Conservation (phyloP, 140 eudicot genomes). For the Senecio squalidus region DNA sequence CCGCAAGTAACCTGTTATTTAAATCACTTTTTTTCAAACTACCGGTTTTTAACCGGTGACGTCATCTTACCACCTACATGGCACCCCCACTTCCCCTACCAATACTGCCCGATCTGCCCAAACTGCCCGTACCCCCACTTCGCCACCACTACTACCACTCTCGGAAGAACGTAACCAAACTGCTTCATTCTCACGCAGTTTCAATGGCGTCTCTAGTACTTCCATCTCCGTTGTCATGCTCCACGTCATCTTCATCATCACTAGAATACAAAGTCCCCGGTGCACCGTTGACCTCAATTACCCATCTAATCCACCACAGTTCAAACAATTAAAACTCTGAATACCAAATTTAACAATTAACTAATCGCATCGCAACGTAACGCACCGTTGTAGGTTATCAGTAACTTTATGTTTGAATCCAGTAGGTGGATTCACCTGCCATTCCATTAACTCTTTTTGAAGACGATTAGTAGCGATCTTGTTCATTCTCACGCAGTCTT, state of each 20-base stretch:
- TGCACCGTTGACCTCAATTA: conserved; percentile 82
- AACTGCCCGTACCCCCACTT: too few relatives aligned
- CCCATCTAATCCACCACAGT: conserved; percentile 43
- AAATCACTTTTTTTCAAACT: too few relatives aligned
- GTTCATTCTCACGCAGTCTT: conserved; percentile 35
- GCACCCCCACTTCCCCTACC: too few relatives aligned
- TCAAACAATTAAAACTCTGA: not conserved
- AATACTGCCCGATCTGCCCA: too few relatives aligned
- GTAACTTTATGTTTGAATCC: conserved; percentile 81
- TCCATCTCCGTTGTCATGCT: conserved; percentile 13
- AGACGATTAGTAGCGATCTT: conserved; percentile 80
- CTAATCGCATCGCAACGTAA: too few relatives aligned
- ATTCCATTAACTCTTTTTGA: conserved; percentile 77
- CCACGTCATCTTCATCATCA: conserved; percentile 28
- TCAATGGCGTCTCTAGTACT: conserved; percentile 10
- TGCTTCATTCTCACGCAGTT: conserved; percentile 6
- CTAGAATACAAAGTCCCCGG: conserved; percentile 68
- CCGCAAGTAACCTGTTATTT: too few relatives aligned
- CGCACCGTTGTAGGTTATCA: conserved; percentile 82
- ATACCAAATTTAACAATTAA: not conserved
- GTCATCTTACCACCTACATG: too few relatives aligned
- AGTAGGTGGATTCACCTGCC: conserved; percentile 85
- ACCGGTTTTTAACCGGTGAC: too few relatives aligned
- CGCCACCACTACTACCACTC: too few relatives aligned
- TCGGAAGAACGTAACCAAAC: too few relatives aligned